These are phyloP conservation scores for Stellera chamaejasme DNA, from an alignment of 345 rosid species.

Conservation along the genomic window DNA sequence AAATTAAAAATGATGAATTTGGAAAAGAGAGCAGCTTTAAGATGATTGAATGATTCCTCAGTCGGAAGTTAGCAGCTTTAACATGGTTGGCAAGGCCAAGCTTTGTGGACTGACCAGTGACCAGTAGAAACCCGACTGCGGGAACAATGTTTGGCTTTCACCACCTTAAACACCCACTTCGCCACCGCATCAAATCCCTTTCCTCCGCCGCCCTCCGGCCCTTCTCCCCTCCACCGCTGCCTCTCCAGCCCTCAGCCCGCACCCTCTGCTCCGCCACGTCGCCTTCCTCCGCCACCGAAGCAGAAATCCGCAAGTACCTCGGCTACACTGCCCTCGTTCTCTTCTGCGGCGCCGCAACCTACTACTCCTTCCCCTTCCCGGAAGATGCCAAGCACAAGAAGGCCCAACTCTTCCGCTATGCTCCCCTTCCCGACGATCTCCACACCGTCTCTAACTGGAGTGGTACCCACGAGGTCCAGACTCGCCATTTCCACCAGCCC, in stretches of 20 bases:
- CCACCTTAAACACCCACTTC: slow-evolving; percentile 40
- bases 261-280: slow-evolving; percentile 33
- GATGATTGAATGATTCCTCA: too few relatives aligned
- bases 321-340: slow-evolving; percentile 76
- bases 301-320: slow-evolving; percentile 66
- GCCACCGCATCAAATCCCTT: slow-evolving; percentile 17
- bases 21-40: too few relatives aligned
- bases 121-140: too few relatives aligned
- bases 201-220: slow-evolving; percentile 12
- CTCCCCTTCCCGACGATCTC: slow-evolving; percentile 90
- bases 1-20: too few relatives aligned
- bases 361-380: slow-evolving; percentile 83
- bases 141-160: slow-evolving; percentile 42
- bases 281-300: slow-evolving; percentile 42
- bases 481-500: slow-evolving; percentile 80
- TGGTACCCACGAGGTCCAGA: slow-evolving; percentile 96
- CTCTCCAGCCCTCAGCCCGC: slow-evolving; percentile 25
- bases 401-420: slow-evolving; percentile 84
- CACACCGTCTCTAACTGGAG: slow-evolving; percentile 97
- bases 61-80: too few relatives aligned
- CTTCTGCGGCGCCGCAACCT: slow-evolving; percentile 79
- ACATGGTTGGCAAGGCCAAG: too few relatives aligned
- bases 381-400: slow-evolving; percentile 79
- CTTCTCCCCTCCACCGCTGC: slow-evolving; percentile 13
- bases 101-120: too few relatives aligned